phyloP scores from a whole-genome alignment of 305 asterid genomes.

The Plantago lanceolata region DNA sequence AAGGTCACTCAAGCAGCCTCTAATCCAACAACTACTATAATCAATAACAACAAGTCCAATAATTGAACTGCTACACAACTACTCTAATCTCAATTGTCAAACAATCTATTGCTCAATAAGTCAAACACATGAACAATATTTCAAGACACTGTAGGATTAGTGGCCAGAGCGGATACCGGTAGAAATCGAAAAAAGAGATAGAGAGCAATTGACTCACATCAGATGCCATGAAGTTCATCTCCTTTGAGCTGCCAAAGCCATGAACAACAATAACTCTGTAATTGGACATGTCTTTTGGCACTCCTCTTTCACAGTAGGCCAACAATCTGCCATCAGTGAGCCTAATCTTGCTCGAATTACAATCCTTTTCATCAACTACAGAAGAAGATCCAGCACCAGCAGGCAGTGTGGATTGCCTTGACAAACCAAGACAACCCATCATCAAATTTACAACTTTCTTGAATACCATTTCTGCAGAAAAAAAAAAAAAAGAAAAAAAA shows the following conservation, averaged over 20 bases:
- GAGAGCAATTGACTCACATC: constrained; percentile 36
- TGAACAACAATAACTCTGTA: constrained; percentile 66
- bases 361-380: constrained; percentile 17
- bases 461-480: constrained; percentile 57
- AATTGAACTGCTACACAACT: constrained; percentile 5
- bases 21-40: not conserved
- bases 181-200: constrained; percentile 9
- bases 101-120: not conserved
- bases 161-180: too few relatives aligned
- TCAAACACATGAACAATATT: constrained; percentile 2
- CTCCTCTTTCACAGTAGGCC: constrained; percentile 85
- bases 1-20: constrained; percentile 2
- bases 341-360: constrained; percentile 39
- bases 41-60: not conserved
- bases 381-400: constrained; percentile 36
- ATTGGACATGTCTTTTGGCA: constrained; percentile 56
- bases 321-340: constrained; percentile 79
- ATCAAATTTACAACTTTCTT: constrained; percentile 51
- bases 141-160: too few relatives aligned
- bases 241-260: constrained; percentile 90
- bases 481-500: not conserved
- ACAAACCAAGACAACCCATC: constrained; percentile 78
- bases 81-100: not conserved
- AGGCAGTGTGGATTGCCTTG: constrained; percentile 46
- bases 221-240: constrained; percentile 76